Conservation (phyloP, 2,329 filamentous ascomycete genomes). For the Aureobasidium lini region DNA sequence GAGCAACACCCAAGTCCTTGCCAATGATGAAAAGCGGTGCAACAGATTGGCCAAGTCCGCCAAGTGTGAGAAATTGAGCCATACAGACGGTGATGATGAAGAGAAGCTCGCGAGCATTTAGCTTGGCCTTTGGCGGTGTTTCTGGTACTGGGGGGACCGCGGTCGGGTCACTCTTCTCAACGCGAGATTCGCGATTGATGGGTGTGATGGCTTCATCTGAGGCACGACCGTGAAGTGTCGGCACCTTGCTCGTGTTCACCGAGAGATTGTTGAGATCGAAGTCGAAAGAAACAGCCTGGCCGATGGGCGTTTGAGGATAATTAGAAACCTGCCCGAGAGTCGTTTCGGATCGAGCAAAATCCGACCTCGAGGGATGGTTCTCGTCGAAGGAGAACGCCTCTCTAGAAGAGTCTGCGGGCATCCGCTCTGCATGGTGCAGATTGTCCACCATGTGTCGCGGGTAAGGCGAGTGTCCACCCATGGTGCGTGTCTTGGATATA, state of each 20-base stretch:
- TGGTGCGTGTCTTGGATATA: neutral
- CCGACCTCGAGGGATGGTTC: neutral
- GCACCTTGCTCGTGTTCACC: neutral
- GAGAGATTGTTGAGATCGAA: slow-evolving; percentile 7
- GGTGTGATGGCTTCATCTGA: slow-evolving; percentile 1
- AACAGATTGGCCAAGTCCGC: slow-evolving; percentile 21
- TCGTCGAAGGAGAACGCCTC: slow-evolving; percentile 2
- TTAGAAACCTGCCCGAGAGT: slow-evolving; percentile 1
- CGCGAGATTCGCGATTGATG: neutral
- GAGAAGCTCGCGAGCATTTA: slow-evolving; percentile 1
- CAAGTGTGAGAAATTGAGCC: slow-evolving; percentile 16
- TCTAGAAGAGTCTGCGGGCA: neutral
- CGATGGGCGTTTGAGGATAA: slow-evolving; percentile 9
- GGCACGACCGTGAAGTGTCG: neutral
- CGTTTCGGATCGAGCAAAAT: slow-evolving; percentile 2
- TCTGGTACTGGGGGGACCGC: neutral
- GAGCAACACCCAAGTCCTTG: slow-evolving; percentile 32
- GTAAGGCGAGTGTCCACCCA: neutral
- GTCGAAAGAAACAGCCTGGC: slow-evolving; percentile 9
- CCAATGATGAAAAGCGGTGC: slow-evolving; percentile 41
- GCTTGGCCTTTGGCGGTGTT: neutral
- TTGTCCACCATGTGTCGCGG: neutral
- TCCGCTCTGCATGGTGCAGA: neutral
- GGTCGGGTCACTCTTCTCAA: neutral
- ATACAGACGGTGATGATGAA: slow-evolving; percentile 16